These are phyloP conservation scores for Annulohypoxylon moriforme DNA, from an alignment of 495 filamentous ascomycete genomes.

Conservation along the genomic window DNA sequence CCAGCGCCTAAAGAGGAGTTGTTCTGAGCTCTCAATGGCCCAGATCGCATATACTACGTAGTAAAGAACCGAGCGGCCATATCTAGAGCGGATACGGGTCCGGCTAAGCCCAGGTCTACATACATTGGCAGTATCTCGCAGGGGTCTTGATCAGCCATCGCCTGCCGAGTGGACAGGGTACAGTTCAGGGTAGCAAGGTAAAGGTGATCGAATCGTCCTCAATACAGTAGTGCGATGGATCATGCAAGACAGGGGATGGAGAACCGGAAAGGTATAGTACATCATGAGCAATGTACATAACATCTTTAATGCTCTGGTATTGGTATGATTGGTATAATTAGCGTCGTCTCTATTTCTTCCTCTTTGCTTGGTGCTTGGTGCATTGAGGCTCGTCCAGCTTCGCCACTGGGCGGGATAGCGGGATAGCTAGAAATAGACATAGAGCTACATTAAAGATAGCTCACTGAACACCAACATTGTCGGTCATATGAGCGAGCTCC, in stretches of 20 bases:
- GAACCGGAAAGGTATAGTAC: slow-evolving; percentile 36
- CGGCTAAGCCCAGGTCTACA: slow-evolving; percentile 51
- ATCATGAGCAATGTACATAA: slow-evolving; percentile 25
- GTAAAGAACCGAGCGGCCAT: slow-evolving; percentile 51
- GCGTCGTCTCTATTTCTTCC: slow-evolving; percentile 35
- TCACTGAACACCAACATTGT: neutral
- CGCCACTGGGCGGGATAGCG: slow-evolving; percentile 42
- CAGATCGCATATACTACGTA: slow-evolving; percentile 51
- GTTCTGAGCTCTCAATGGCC: slow-evolving; percentile 54
- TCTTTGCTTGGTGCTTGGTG: slow-evolving; percentile 2
- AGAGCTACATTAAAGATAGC: neutral
- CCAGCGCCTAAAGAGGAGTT: slow-evolving; percentile 52
- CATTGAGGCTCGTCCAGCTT: slow-evolving; percentile 42
- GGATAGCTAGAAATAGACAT: slow-evolving; percentile 27
- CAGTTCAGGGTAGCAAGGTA: slow-evolving; percentile 50
- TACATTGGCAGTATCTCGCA: slow-evolving; percentile 50
- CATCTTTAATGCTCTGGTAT: neutral
- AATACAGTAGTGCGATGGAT: slow-evolving; percentile 49
- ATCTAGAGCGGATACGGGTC: slow-evolving; percentile 53
- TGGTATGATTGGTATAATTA: slow-evolving; percentile 45
- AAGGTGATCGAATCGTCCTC: slow-evolving; percentile 50
- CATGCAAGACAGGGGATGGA: slow-evolving; percentile 43
- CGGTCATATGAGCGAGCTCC: slow-evolving; percentile 15
- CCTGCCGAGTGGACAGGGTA: slow-evolving; percentile 49
- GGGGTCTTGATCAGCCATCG: slow-evolving; percentile 50